Conservation (phyloP, 768 basidiomycete species). For the Pleurotus djamor region DNA sequence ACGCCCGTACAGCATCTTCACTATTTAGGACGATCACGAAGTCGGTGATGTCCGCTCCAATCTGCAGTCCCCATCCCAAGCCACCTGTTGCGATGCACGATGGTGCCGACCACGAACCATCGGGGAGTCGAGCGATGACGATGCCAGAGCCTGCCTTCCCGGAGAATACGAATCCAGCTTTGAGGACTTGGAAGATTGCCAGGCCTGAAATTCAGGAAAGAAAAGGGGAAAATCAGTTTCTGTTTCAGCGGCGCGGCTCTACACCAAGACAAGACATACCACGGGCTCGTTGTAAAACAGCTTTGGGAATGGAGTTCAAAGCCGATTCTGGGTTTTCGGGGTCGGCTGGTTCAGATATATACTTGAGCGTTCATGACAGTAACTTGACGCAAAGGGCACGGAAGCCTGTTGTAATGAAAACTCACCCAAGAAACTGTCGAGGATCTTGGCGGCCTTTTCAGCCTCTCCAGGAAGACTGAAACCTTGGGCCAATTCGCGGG, state of each 20-base stretch:
- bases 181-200: slow-evolving; percentile 91
- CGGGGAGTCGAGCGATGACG: slow-evolving; percentile 88
- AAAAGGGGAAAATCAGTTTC: background rate
- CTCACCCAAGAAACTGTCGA: slow-evolving; percentile 88
- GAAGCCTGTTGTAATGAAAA: slow-evolving; percentile 7
- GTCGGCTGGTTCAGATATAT: slow-evolving; percentile 53
- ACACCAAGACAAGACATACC: slow-evolving; percentile 42
- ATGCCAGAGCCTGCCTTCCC: slow-evolving; percentile 93
- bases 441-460: slow-evolving; percentile 90
- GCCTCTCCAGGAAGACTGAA: slow-evolving; percentile 92
- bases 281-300: slow-evolving; percentile 84
- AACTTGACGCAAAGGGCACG: slow-evolving; percentile 5
- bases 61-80: slow-evolving; percentile 92
- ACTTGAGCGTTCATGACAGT: slow-evolving; percentile 7
- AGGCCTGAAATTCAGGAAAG: slow-evolving; percentile 52
- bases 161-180: slow-evolving; percentile 93
- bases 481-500: slow-evolving; percentile 75
- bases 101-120: slow-evolving; percentile 96
- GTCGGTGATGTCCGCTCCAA: slow-evolving; percentile 93
- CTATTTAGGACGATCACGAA: slow-evolving; percentile 97
- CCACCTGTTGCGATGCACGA: slow-evolving; percentile 97
- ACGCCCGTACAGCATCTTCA: slow-evolving; percentile 93
- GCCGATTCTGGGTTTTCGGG: slow-evolving; percentile 87
- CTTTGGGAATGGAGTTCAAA: slow-evolving; percentile 92
- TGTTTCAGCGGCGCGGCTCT: background rate